phyloP scores from a whole-genome alignment of 2,329 filamentous ascomycete species.

The Myotisia sp. region DNA sequence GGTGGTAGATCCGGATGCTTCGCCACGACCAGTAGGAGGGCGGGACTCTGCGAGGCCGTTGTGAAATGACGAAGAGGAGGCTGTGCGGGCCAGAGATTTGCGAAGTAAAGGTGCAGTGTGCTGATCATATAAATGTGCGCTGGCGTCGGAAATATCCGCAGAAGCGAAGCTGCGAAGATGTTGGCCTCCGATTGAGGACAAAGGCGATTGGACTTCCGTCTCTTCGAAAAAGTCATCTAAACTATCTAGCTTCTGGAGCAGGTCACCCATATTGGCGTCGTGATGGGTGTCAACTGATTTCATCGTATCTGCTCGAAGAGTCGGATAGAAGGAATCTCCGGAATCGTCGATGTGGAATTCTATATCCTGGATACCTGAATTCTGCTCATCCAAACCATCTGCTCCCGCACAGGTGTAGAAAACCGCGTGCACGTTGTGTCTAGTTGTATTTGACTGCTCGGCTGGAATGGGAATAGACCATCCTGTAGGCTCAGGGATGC shows the following conservation, averaged over 20 bases:
- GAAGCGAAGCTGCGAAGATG: conserved; percentile 36
- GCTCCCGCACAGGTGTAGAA: conserved; percentile 82
- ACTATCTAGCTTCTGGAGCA: conserved; percentile 65
- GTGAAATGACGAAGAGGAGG: conserved; percentile 63
- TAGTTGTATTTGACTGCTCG: conserved; percentile 70
- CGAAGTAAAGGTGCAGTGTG: conserved; percentile 82
- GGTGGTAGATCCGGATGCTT: conserved; percentile 43
- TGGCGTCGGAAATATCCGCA: conserved; percentile 54
- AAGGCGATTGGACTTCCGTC: conserved; percentile 42
- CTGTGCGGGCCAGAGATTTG: conserved; percentile 59
- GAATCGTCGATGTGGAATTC: conserved; percentile 86
- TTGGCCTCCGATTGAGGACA: conserved; percentile 23
- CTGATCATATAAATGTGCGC: conserved; percentile 78
- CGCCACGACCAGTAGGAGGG: conserved; percentile 42
- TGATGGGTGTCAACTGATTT: conserved; percentile 59
- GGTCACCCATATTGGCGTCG: conserved; percentile 60
- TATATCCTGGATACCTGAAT: conserved; percentile 57
- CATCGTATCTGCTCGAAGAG: conserved; percentile 77
- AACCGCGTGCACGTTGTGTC: conserved; percentile 85
- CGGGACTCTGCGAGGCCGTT: conserved; percentile 68
- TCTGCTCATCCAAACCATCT: conserved; percentile 45
- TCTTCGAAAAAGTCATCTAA: conserved; percentile 74
- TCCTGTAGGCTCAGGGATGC: conserved; percentile 86
- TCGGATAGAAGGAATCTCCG: conserved; percentile 60
- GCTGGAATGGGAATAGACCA: conserved; percentile 94